Evolutionary conservation across 73 alveolate genomes (phyloP), one percentile per base, ranked within the genome.

Genomic region (Urostyla sp.): DNA sequence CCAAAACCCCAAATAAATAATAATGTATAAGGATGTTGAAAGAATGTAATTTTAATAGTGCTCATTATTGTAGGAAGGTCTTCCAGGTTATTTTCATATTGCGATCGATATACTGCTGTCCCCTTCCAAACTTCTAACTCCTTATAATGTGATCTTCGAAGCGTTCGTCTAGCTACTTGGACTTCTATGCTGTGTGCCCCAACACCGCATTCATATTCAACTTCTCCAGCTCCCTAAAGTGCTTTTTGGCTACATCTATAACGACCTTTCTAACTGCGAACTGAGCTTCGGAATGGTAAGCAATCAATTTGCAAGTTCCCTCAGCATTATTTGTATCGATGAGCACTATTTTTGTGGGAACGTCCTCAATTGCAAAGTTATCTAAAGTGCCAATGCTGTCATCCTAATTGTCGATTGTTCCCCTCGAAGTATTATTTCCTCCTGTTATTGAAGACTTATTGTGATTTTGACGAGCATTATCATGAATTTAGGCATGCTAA

Each of bases 241-340:
- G 88, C 79, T 75, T 84, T 73, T 75, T 84, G 16, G 88, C 87
- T 0, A 49, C 46, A 43, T 84, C 92, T 13, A 84, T 84, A 8
- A 74, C 11, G n/a, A 84, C n/a, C 37, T 59, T 73, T 58, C 92
- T 76, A 15, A 69, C 58, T 13, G 75, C 84, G 27, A 56, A 54
- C 43, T 73, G 85, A 16, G 92, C 88, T 52, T 84, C 92, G 1
- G 75, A 75, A 48, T 83, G 91, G 46, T 75, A 67, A 23, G 73
- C 77, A 11, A 75, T 46, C 37, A 75, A 48, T 5, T 58, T 56
- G 49, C 36, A n/a, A n/a, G 59, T 80, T 21, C 48, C 61, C 63
- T 50, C 72, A 0, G 56, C 59, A 37, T 48, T 49, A 0, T 37
- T 11, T 4, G 87, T 84, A 53, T 82, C 38, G 5, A 59, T 20